Percentiles rank a stretch among this genome's conserved stretches.
These are phyloP conservation scores for Diaporthe amygdali DNA, from an alignment of 2,329 filamentous ascomycete species.

Conservation along the genomic window DNA sequence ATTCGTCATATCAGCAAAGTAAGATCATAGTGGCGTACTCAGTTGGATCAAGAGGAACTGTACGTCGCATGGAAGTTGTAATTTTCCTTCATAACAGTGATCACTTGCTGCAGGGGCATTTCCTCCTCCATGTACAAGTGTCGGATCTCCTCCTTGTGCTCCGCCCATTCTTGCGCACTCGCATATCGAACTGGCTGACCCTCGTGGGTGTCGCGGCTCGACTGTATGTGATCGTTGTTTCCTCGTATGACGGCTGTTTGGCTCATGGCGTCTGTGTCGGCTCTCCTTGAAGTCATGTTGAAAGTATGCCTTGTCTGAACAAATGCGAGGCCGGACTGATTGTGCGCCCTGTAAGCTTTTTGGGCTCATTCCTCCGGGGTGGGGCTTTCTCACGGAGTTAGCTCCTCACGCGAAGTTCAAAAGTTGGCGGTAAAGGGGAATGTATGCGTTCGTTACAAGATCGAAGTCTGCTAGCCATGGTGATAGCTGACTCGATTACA, in stretches of 20 bases:
- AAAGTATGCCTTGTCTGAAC: not conserved
- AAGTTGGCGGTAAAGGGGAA: too few species aligned
- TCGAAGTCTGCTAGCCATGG: not conserved
- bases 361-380: not conserved
- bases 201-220: not conserved
- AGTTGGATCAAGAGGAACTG: accelerated
- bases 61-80: not conserved
- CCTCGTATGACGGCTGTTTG: not conserved
- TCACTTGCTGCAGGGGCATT: not conserved
- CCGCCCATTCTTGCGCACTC: not conserved
- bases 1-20: not conserved
- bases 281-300: not conserved
- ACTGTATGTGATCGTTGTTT: too few species aligned
- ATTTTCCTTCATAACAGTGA: not conserved
- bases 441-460: not conserved
- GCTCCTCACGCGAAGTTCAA: too few species aligned
- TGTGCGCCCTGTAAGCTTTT: too few species aligned
- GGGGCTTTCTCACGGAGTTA: not conserved
- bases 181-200: not conserved
- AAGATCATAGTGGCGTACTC: not conserved
- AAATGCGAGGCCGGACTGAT: not conserved
- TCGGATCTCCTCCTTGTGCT: not conserved
- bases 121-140: not conserved
- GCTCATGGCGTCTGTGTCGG: not conserved
- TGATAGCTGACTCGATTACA: not conserved